These are phyloP conservation scores for Coemansia sp. DNA, from an alignment of 192 early-diverging fungal genomes.

Conservation along the genomic window DNA sequence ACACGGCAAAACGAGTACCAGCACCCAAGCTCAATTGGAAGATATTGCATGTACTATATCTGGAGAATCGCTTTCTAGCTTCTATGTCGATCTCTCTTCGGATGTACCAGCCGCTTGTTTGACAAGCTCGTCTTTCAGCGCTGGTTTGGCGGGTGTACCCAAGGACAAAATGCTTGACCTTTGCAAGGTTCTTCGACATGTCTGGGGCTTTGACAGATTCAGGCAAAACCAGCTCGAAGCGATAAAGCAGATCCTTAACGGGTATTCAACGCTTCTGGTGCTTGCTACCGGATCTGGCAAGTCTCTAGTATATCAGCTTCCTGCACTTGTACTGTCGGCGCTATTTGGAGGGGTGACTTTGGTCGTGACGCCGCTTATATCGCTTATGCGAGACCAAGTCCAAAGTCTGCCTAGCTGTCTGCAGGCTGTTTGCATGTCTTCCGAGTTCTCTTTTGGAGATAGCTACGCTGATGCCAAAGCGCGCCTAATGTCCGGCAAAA, in stretches of 20 bases:
- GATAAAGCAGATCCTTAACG: conserved; percentile 47
- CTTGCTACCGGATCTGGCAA: conserved; percentile 70
- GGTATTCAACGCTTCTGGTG: conserved; percentile 55
- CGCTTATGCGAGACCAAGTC: conserved; percentile 86
- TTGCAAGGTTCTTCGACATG: conserved; percentile 41
- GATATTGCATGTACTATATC: not conserved
- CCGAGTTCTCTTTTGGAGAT: conserved; percentile 29
- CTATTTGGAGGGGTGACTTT: conserved; percentile 55
- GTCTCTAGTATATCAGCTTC: conserved; percentile 78
- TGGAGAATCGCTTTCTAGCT: not conserved
- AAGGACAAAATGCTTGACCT: conserved; percentile 37
- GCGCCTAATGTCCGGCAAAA: conserved; percentile 49
- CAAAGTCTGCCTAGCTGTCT: conserved; percentile 62
- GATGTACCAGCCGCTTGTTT: not conserved
- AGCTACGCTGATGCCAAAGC: conserved; percentile 17
- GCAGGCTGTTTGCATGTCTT: conserved; percentile 63
- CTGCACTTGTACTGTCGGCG: conserved; percentile 61
- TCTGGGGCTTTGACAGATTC: conserved; percentile 52
- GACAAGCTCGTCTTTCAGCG: not conserved
- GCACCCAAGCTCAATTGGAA: not conserved
- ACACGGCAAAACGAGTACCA: not conserved
- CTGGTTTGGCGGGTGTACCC: not conserved
- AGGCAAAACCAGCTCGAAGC: conserved; percentile 54
- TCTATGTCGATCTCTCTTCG: not conserved
- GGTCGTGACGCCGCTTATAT: conserved; percentile 78